Evolutionary conservation across 306 rosid genomes (phyloP).

Genomic region (Canavalia gladiata): DNA sequence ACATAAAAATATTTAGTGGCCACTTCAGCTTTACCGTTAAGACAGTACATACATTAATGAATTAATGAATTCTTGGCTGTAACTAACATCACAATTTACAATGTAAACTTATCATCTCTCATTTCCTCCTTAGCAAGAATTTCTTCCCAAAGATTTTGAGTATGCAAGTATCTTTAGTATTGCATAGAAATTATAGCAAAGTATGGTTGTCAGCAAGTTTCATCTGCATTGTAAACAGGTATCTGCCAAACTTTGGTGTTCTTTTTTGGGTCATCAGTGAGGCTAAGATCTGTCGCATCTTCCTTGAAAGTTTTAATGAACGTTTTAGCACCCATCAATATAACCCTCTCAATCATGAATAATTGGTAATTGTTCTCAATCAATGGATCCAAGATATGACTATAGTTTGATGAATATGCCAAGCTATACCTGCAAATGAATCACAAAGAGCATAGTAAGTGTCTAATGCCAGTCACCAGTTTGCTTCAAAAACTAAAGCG

Average conservation of each 20-base stretch:
- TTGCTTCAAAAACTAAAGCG: constrained; percentile 10
- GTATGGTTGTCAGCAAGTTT: constrained; percentile 58
- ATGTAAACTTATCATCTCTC: constrained; percentile 43
- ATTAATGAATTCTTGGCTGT: constrained; percentile 49
- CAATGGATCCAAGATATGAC: constrained; percentile 71
- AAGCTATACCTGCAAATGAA: constrained; percentile 74
- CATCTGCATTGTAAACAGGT: constrained; percentile 77
- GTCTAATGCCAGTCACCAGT: constrained; percentile 22
- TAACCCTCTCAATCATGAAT: constrained; percentile 92
- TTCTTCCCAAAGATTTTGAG: constrained; percentile 20
- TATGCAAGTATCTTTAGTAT: constrained; percentile 12
- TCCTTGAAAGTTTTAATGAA: constrained; percentile 88
- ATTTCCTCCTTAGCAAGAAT: constrained; percentile 23
- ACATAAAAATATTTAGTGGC: background rate
- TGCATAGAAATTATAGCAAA: constrained; percentile 5
- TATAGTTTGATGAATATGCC: constrained; percentile 83
- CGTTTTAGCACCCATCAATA: constrained; percentile 82
- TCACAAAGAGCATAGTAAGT: constrained; percentile 43
- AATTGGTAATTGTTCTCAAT: constrained; percentile 75
- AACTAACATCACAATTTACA: constrained; percentile 60
- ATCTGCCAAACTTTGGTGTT: constrained; percentile 88
- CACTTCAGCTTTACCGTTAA: constrained; percentile 28
- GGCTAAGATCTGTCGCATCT: constrained; percentile 74
- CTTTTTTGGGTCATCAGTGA: constrained; percentile 94
- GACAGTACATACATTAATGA: constrained; percentile 41